Percentiles rank a stretch among this genome's conserved stretches.
phyloP scores from a whole-genome alignment of 2,329 filamentous ascomycete genomes.

The Fusarium sp. region DNA sequence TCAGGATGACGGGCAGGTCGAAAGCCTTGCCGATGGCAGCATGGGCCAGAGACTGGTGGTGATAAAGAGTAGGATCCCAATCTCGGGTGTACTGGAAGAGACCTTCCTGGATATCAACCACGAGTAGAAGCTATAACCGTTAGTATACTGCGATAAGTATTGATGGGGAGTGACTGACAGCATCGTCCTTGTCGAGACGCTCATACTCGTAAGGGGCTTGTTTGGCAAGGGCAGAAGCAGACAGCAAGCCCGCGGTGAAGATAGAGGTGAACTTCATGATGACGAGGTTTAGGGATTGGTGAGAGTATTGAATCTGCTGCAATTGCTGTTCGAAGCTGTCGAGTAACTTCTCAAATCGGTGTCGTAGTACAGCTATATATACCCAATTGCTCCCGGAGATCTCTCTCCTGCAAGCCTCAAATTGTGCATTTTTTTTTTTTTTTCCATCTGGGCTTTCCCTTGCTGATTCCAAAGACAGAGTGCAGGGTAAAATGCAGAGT shows the following conservation, averaged over 20 bases:
- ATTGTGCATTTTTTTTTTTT: too few species aligned
- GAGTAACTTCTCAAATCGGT: not conserved
- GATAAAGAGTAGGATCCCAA: slow-evolving; percentile 72
- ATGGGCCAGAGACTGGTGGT: slow-evolving; percentile 75
- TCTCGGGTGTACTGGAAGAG: slow-evolving; percentile 66
- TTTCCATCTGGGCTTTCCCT: not conserved
- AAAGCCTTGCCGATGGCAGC: slow-evolving; percentile 74
- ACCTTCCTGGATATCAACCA: slow-evolving; percentile 54
- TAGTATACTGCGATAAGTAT: accelerated
- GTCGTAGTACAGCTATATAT: slow-evolving; percentile 10
- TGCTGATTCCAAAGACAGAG: too few species aligned
- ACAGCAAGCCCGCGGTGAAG: slow-evolving; percentile 25
- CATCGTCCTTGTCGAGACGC: slow-evolving; percentile 45
- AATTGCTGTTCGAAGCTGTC: slow-evolving; percentile 23
- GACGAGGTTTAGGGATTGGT: not conserved
- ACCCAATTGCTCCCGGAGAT: not conserved
- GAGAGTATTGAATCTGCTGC: not conserved
- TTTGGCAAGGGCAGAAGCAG: slow-evolving; percentile 29
- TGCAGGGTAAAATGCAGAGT: slow-evolving; percentile 15
- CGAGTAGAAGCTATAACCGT: slow-evolving; percentile 47
- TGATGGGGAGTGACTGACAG: slow-evolving; percentile 15
- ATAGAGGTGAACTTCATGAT: slow-evolving; percentile 40
- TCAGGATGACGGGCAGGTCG: slow-evolving; percentile 74
- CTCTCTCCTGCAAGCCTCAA: not conserved
- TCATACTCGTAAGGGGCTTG: slow-evolving; percentile 36